Percentiles rank a stretch among this genome's conserved stretches.
phyloP scores from a whole-genome alignment of 2,329 filamentous ascomycete genomes.

The Pyrenochaeta sp. region DNA sequence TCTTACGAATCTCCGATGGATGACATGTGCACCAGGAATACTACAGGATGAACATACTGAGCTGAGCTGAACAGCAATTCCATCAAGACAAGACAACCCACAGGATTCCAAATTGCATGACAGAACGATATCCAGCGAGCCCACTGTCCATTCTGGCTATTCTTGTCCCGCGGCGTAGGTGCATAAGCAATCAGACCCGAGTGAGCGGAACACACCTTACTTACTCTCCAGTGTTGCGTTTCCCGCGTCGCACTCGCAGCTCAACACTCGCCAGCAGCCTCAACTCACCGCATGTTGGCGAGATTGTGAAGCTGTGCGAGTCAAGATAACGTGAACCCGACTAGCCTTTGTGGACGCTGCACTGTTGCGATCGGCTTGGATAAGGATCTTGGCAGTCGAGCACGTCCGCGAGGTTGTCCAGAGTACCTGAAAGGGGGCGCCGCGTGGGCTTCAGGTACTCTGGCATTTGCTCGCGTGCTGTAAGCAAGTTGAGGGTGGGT shows the following conservation, averaged over 20 bases:
- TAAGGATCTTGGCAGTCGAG: conserved; percentile 14
- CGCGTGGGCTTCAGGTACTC: conserved; percentile 10
- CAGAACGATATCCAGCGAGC: background rate
- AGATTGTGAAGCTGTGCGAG: conserved; percentile 12
- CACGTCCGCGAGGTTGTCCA: conserved; percentile 1
- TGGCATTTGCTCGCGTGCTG: conserved; percentile 14
- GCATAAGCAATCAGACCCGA: conserved; percentile 7
- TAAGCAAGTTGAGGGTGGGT: conserved; percentile 9
- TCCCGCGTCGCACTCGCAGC: conserved; percentile 7
- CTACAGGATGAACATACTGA: too few species aligned
- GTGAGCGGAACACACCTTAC: background rate
- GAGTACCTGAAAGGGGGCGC: conserved; percentile 5
- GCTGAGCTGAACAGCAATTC: too few species aligned
- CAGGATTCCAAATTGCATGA: background rate
- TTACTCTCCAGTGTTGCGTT: background rate
- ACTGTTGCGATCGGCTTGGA: conserved; percentile 1
- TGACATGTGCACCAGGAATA: too few species aligned
- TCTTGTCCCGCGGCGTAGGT: conserved; percentile 12
- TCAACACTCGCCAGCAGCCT: conserved; percentile 9
- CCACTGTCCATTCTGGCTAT: conserved; percentile 9
- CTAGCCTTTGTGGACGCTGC: background rate
- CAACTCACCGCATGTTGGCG: conserved; percentile 14
- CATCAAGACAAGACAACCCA: background rate
- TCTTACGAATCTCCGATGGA: too few species aligned
- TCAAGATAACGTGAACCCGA: conserved; percentile 1